These are phyloP conservation scores for Rubroboletus satanas DNA, from an alignment of 768 basidiomycete species.

Conservation along the genomic window DNA sequence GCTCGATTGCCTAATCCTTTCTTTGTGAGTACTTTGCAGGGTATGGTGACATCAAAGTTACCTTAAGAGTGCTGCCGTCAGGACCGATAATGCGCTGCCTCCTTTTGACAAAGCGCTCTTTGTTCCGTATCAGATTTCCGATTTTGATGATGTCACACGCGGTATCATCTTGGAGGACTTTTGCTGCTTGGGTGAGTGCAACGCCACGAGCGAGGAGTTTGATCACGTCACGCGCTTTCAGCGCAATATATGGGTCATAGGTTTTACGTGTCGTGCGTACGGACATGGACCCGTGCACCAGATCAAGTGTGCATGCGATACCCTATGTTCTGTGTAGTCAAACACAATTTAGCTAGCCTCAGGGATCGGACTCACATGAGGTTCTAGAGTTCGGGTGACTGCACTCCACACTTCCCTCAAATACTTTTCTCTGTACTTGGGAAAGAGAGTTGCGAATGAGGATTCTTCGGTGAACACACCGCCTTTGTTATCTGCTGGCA, in stretches of 20 bases:
- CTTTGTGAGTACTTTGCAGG: not conserved
- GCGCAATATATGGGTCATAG: constrained; percentile 91
- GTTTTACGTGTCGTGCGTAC: constrained; percentile 97
- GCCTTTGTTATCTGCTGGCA: constrained; percentile 68
- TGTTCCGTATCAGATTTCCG: constrained; percentile 89
- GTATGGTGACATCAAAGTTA: constrained; percentile 26
- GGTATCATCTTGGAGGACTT: constrained; percentile 83
- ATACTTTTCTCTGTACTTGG: constrained; percentile 97
- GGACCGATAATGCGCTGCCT: constrained; percentile 96
- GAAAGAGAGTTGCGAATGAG: constrained; percentile 96
- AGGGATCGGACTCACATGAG: constrained; percentile 51
- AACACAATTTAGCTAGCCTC: not conserved
- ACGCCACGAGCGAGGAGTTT: constrained; percentile 95
- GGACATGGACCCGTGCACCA: constrained; percentile 96
- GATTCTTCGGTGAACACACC: constrained; percentile 92
- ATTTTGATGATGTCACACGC: constrained; percentile 99
- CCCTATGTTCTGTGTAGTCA: constrained; percentile 47
- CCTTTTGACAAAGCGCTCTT: constrained; percentile 94
- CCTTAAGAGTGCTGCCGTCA: constrained; percentile 95
- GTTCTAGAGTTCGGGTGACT: constrained; percentile 78
- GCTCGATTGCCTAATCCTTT: constrained; percentile 81
- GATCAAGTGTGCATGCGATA: constrained; percentile 85
- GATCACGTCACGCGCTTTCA: constrained; percentile 94
- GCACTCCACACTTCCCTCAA: constrained; percentile 92
- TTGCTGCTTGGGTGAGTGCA: constrained; percentile 76